These are phyloP conservation scores for Neofusicoccum laricinum DNA, from an alignment of 2,329 filamentous ascomycete species.

Conservation along the genomic window DNA sequence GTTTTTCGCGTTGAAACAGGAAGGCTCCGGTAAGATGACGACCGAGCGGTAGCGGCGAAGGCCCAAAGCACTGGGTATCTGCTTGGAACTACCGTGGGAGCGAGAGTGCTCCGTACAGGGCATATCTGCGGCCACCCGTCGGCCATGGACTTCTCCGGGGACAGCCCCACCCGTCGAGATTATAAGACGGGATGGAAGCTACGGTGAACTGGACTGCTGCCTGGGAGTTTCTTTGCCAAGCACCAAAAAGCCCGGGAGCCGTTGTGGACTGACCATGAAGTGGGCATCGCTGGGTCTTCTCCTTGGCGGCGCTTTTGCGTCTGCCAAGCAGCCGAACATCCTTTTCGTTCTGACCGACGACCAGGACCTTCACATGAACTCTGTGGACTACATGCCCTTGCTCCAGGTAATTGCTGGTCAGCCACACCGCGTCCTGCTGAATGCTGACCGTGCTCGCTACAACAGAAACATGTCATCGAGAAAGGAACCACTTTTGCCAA, in stretches of 20 bases:
- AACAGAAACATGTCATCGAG: conserved; percentile 51
- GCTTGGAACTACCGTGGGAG: not conserved
- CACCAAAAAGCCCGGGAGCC: not conserved
- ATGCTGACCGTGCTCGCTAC: not conserved
- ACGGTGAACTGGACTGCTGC: not conserved
- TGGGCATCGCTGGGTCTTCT: not conserved
- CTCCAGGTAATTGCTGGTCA: conserved; percentile 34
- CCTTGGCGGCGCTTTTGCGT: conserved; percentile 9
- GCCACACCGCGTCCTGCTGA: no score
- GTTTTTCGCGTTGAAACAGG: no score
- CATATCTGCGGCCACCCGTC: not conserved
- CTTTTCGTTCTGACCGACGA: conserved; percentile 68
- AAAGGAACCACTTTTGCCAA: conserved; percentile 59
- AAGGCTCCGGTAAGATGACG: not conserved
- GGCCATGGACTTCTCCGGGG: not conserved
- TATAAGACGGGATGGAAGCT: not conserved
- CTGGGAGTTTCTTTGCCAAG: not conserved
- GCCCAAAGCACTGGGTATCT: not conserved
- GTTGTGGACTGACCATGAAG: not conserved
- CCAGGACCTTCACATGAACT: conserved; percentile 62
- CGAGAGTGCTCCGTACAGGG: not conserved
- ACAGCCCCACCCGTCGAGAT: not conserved
- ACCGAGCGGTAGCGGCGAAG: not conserved
- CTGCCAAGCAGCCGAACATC: conserved; percentile 47
- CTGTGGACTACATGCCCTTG: conserved; percentile 59